These are phyloP conservation scores for Gnaphalium uliginosum DNA, from an alignment of 129 eudicot species.

Conservation along the genomic window DNA sequence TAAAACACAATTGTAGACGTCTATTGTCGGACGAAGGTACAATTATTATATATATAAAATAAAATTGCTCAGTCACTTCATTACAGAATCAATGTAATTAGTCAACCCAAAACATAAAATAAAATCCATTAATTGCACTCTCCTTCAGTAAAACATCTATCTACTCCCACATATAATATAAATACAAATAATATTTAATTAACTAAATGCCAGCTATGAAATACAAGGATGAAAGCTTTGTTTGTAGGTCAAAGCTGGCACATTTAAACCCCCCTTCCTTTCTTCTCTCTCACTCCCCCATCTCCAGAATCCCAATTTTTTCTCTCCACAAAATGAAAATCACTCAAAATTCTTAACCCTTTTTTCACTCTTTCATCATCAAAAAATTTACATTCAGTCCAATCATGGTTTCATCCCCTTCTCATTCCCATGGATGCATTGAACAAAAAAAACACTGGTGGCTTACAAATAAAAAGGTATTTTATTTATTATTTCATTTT, in stretches of 20 bases:
- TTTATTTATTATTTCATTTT: neutral
- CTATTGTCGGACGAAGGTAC: too few species aligned
- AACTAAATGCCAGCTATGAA: slow-evolving; percentile 67
- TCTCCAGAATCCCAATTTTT: neutral
- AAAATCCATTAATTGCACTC: neutral
- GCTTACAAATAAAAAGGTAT: slow-evolving; percentile 78
- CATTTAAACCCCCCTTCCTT: slow-evolving; percentile 34
- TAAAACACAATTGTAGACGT: too few species aligned
- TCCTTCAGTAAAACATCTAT: neutral
- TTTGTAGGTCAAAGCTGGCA: slow-evolving; percentile 85
- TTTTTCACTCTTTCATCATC: slow-evolving; percentile 15
- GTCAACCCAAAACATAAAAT: slow-evolving; percentile 10
- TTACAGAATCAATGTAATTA: neutral
- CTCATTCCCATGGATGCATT: slow-evolving; percentile 40
- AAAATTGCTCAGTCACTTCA: too few species aligned
- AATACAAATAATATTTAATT: too few species aligned
- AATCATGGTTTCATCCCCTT: slow-evolving; percentile 60
- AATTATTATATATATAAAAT: too few species aligned
- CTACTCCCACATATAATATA: too few species aligned
- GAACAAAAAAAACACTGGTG: slow-evolving; percentile 86
- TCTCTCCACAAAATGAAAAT: slow-evolving; percentile 14
- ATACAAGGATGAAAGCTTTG: slow-evolving; percentile 71
- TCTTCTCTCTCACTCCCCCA: slow-evolving; percentile 21
- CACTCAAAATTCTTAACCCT: slow-evolving; percentile 9
- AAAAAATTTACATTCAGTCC: neutral